Conservation (phyloP, 352 stramenopile genomes). For the Phytophthora cactorum region DNA sequence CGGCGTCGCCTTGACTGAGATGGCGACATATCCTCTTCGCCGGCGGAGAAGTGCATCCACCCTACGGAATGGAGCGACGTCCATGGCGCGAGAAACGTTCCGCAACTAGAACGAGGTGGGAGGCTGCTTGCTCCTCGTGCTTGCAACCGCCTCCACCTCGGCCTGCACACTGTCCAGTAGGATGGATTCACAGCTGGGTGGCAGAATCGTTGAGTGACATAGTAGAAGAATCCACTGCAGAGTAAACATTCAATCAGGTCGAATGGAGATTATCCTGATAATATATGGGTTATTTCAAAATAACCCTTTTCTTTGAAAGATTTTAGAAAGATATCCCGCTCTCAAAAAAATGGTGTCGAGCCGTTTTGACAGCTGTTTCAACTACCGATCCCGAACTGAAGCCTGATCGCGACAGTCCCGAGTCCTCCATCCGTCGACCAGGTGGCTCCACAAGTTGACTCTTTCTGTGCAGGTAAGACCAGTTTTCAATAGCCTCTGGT, state of each 20-base stretch:
- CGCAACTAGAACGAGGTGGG: background rate
- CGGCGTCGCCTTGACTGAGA: background rate
- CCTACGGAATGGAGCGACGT: background rate
- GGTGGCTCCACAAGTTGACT: constrained; percentile 23
- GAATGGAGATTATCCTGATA: too few relatives aligned
- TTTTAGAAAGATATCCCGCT: too few relatives aligned
- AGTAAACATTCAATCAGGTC: too few relatives aligned
- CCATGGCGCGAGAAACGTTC: background rate
- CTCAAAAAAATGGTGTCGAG: constrained; percentile 2
- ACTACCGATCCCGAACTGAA: background rate
- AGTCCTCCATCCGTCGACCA: constrained; percentile 7
- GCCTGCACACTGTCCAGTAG: too few relatives aligned
- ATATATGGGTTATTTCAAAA: too few relatives aligned
- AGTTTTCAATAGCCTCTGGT: constrained; percentile 20
- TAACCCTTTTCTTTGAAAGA: too few relatives aligned
- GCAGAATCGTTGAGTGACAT: too few relatives aligned
- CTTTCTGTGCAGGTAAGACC: constrained; percentile 16
- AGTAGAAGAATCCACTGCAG: too few relatives aligned
- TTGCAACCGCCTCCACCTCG: too few relatives aligned
- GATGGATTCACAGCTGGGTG: background rate
- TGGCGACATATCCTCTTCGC: background rate
- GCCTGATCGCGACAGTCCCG: constrained; percentile 4
- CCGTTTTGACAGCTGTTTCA: constrained; percentile 5
- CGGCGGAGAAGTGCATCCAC: background rate
- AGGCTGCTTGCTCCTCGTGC: too few relatives aligned